Evolutionary conservation across 768 basidiomycete species (phyloP), one percentile per base, ranked within the genome.

Genomic region (Myochromella boudieri): DNA sequence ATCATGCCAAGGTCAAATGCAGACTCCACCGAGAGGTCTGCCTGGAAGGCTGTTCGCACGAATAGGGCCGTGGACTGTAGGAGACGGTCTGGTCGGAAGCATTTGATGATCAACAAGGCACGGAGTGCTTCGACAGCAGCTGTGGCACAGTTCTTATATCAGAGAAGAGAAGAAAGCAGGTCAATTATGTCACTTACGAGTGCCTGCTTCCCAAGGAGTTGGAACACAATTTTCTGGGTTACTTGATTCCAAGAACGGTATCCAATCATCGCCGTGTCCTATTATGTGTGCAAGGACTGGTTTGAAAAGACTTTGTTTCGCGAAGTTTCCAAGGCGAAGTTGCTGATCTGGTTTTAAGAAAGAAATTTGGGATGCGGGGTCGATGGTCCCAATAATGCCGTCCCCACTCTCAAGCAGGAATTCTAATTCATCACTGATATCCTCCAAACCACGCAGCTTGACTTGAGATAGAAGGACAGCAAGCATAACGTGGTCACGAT

Each of bases 341-440:
- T 73, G 66, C 64, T 92, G 90, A 41, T 91, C 88, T 8, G 80
- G 48, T 3, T 82, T 75, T 41, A 95, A 67, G 43, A 87, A 61
- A 27, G 78, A 63, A 32, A 69, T 68, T 7, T 68, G 59, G 43
- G 72, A 61, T 26, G 68, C 61, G 1, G 64, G 41, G 25, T 61
- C 58, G 18, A 75, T 49, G 24, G 61, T 59, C 17, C 74, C 62
- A 41, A 76, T 61, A 15, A 81, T 70, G 15, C 78, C 79, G 38
- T 91, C 87, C 4, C 89, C 86, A 55, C 88, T 86, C 61, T 98
- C 95, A 33, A 97, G 73, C n/a, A 97, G 68, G 68, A 93, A 91
- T 60, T 97, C 93, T 15, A 95, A 64, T 60, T 95, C 95, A 15
- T 95, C 91, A 2, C 71, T 63, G 32, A 91, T 85, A 36, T 91